phyloP scores from a whole-genome alignment of 2,329 filamentous ascomycete species.

The Phaeosphaeria sp. region DNA sequence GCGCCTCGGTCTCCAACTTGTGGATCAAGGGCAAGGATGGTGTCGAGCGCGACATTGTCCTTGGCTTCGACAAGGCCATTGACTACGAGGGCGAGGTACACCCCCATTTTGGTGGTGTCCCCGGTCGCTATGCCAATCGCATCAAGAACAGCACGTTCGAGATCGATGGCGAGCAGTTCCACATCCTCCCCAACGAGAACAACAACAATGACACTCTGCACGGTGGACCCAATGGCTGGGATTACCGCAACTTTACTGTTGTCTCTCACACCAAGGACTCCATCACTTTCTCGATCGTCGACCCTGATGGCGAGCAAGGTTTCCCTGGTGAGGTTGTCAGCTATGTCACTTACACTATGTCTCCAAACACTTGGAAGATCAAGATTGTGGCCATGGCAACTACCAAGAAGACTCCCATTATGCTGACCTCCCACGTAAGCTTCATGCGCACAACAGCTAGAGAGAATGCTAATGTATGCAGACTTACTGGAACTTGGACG shows the following conservation, averaged over 20 bases:
- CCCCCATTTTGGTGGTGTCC: slow-evolving; percentile 74
- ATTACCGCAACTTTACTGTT: slow-evolving; percentile 78
- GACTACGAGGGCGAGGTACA: slow-evolving; percentile 73
- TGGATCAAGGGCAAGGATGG: slow-evolving; percentile 73
- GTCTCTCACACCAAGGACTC: slow-evolving; percentile 69
- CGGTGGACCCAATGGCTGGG: slow-evolving; percentile 75
- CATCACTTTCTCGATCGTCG: slow-evolving; percentile 78
- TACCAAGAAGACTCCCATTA: slow-evolving; percentile 80
- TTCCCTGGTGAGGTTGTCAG: slow-evolving; percentile 80
- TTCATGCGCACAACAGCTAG: not conserved
- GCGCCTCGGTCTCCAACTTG: slow-evolving; percentile 74
- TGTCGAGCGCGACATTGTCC: slow-evolving; percentile 72
- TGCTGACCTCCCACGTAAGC: slow-evolving; percentile 73
- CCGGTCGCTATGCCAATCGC: slow-evolving; percentile 80
- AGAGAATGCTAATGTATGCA: slow-evolving; percentile 38
- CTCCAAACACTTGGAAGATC: slow-evolving; percentile 71
- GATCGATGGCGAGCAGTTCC: slow-evolving; percentile 68
- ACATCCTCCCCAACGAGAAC: slow-evolving; percentile 66
- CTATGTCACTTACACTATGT: slow-evolving; percentile 75
- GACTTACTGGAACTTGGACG: slow-evolving; percentile 85
- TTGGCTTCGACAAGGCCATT: slow-evolving; percentile 77
- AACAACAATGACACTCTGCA: slow-evolving; percentile 67
- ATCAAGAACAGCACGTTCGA: slow-evolving; percentile 78
- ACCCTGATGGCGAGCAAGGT: slow-evolving; percentile 74
- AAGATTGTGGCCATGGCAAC: slow-evolving; percentile 74